phyloP scores from a whole-genome alignment of 2,329 filamentous ascomycete genomes.

The Beauveria sp. region DNA sequence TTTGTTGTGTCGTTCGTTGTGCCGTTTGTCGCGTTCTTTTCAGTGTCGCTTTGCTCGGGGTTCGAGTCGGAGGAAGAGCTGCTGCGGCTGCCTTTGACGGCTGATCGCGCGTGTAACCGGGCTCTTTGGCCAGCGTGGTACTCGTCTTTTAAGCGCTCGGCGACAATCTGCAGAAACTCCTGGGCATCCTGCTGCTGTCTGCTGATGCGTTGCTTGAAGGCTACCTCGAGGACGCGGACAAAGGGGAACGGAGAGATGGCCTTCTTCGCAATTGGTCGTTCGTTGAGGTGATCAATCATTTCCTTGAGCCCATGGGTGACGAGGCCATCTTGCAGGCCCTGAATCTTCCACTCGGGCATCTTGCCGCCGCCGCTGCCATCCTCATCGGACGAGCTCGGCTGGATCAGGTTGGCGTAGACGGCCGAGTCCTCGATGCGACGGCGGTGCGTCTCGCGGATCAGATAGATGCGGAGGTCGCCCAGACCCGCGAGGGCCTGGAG shows the following conservation, averaged over 20 bases:
- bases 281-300: constrained; percentile 85
- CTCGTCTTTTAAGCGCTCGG: constrained; percentile 87
- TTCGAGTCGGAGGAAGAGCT: background rate
- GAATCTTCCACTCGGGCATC: constrained; percentile 52
- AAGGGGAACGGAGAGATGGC: constrained; percentile 85
- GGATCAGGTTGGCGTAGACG: constrained; percentile 61
- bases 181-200: constrained; percentile 96
- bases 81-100: constrained; percentile 13
- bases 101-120: constrained; percentile 45
- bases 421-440: constrained; percentile 69
- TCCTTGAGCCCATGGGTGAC: constrained; percentile 87
- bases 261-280: constrained; percentile 88
- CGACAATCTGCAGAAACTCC: constrained; percentile 90
- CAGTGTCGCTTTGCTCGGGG: constrained; percentile 15
- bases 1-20: background rate
- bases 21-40: constrained; percentile 11
- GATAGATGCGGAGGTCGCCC: constrained; percentile 79
- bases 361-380: constrained; percentile 25
- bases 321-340: constrained; percentile 67
- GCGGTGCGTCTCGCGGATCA: constrained; percentile 86
- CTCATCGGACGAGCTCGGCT: constrained; percentile 22
- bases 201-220: constrained; percentile 85
- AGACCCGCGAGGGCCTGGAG: constrained; percentile 88
- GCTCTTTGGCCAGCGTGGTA: constrained; percentile 80
- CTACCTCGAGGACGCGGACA: constrained; percentile 71